Percentiles rank a stretch among this genome's conserved stretches.
Conservation (phyloP, 495 filamentous ascomycete genomes). For the Amorphotheca resinae region DNA sequence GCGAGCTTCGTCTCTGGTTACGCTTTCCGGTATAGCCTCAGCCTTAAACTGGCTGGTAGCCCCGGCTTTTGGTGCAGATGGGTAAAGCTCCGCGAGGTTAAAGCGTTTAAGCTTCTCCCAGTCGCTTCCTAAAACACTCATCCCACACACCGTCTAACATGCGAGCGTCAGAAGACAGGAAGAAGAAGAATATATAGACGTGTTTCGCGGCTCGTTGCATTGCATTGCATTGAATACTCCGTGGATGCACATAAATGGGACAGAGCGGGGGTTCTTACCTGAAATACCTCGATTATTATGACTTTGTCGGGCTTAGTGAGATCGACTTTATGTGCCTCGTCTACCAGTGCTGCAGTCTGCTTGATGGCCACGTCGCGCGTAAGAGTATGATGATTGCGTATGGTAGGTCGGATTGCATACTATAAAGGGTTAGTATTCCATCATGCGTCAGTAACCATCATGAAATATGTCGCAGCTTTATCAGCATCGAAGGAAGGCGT, state of each 20-base stretch:
- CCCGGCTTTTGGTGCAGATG: neutral
- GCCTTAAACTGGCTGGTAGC: neutral
- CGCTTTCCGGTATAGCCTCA: conserved; percentile 11
- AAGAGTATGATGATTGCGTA: conserved; percentile 66
- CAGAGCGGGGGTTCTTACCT: conserved; percentile 58
- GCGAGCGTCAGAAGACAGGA: conserved; percentile 6
- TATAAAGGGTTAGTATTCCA: no score
- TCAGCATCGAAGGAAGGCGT: no score
- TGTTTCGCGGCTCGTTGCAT: conserved; percentile 8
- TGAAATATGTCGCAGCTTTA: neutral
- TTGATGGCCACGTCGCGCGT: conserved; percentile 68
- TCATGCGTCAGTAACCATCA: neutral
- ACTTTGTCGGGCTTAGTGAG: conserved; percentile 69
- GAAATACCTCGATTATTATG: conserved; percentile 79
- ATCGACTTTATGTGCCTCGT: conserved; percentile 63
- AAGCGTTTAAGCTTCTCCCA: conserved; percentile 60
- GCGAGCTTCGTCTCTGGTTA: conserved; percentile 16
- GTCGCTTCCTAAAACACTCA: conserved; percentile 61
- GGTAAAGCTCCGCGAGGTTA: conserved; percentile 57
- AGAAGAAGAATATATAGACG: neutral
- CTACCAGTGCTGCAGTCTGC: conserved; percentile 50
- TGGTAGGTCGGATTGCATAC: conserved; percentile 83
- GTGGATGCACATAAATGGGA: no score
- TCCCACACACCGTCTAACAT: conserved; percentile 57
- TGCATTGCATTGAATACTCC: neutral